phyloP scores from a whole-genome alignment of 2,329 filamentous ascomycete species.

The Mycosphaerelloides madeirae region DNA sequence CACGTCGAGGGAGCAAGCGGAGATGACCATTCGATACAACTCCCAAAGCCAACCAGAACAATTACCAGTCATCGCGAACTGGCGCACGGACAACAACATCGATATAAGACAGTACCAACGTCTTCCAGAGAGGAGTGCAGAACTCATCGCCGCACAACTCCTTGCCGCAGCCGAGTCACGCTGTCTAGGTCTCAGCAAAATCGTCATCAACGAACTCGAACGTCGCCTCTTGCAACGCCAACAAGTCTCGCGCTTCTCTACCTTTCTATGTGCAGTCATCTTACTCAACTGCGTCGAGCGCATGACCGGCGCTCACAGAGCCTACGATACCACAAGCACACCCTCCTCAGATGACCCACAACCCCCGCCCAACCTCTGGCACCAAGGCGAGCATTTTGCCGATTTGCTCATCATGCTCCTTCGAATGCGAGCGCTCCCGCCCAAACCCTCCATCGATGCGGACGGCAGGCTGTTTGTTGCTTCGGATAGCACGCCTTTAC shows the following conservation, averaged over 20 bases:
- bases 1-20: no score
- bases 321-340: slow-evolving; percentile 16
- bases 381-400: slow-evolving; percentile 55
- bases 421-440: slow-evolving; percentile 51
- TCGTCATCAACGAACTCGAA: slow-evolving; percentile 57
- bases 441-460: slow-evolving; percentile 28
- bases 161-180: slow-evolving; percentile 53
- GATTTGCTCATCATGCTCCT: slow-evolving; percentile 55
- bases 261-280: slow-evolving; percentile 56
- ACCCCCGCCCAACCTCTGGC: slow-evolving; percentile 37
- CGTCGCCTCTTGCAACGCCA: slow-evolving; percentile 55
- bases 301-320: slow-evolving; percentile 52
- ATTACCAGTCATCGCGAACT: no score
- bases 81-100: no score
- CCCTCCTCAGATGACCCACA: neutral
- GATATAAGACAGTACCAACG: no score
- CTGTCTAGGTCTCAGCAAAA: slow-evolving; percentile 49
- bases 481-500: neutral
- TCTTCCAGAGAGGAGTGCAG: slow-evolving; percentile 29
- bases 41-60: no score
- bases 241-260: slow-evolving; percentile 54
- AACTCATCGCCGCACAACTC: slow-evolving; percentile 51
- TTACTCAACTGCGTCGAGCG: slow-evolving; percentile 57
- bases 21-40: no score
- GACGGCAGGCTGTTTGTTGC: slow-evolving; percentile 6